phyloP scores from a whole-genome alignment of 2,329 filamentous ascomycete genomes.

The Teratosphaeria gauchensis region DNA sequence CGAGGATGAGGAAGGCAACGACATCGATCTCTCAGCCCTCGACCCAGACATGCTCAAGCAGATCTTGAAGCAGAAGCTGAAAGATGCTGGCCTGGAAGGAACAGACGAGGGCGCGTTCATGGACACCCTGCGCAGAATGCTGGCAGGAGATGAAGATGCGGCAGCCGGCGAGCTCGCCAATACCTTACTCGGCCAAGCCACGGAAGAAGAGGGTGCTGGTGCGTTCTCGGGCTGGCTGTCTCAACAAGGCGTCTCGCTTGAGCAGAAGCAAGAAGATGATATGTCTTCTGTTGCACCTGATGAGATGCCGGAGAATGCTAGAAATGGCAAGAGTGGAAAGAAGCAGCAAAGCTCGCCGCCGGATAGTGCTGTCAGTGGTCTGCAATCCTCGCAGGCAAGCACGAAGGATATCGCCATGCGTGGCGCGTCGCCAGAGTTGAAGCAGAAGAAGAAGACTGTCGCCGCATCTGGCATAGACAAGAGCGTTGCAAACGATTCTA shows the following conservation, averaged over 20 bases:
- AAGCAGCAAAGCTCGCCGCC: constrained; percentile 6
- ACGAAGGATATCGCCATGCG: constrained; percentile 9
- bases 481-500: background rate
- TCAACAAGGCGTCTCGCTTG: constrained; percentile 22
- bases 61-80: constrained; percentile 22
- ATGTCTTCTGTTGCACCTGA: constrained; percentile 11
- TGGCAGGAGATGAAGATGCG: constrained; percentile 34
- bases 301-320: constrained; percentile 20
- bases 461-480: background rate
- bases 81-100: constrained; percentile 24
- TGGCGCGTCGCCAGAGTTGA: constrained; percentile 5
- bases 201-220: constrained; percentile 16
- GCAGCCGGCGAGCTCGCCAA: constrained; percentile 34
- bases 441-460: constrained; percentile 6
- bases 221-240: constrained; percentile 25
- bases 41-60: constrained; percentile 31
- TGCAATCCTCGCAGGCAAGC: background rate
- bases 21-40: constrained; percentile 16
- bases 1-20: constrained; percentile 12
- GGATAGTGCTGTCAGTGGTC: constrained; percentile 9
- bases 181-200: constrained; percentile 29
- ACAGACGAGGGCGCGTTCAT: constrained; percentile 35
- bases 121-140: constrained; percentile 35
- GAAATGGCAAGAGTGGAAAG: background rate
- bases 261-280: constrained; percentile 16